Conservation (phyloP, 306 rosid genomes). For the Prunus salicina region DNA sequence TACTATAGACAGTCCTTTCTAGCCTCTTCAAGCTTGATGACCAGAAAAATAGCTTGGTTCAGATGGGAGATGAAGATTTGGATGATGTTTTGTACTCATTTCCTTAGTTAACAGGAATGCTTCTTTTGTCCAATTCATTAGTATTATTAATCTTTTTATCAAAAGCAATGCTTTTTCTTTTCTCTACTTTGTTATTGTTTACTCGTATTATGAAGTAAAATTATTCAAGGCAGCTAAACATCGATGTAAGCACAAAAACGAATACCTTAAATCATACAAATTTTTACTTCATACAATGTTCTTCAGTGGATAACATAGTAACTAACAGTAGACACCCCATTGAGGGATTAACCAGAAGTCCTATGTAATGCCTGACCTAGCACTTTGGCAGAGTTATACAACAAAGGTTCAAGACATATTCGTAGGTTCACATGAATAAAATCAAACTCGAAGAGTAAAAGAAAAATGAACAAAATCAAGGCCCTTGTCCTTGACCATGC, state of each 20-base stretch:
- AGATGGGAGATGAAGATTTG: not conserved
- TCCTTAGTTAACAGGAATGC: not conserved
- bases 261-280: not conserved
- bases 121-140: not conserved
- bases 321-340: not conserved
- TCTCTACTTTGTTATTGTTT: not conserved
- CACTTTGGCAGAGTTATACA: not conserved
- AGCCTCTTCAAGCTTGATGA: not conserved
- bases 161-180: not conserved
- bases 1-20: not conserved
- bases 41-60: not conserved
- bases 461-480: too few species aligned
- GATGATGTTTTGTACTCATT: not conserved
- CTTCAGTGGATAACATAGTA: not conserved
- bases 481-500: too few species aligned
- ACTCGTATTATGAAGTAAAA: not conserved
- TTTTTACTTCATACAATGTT: not conserved
- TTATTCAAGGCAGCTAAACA: not conserved
- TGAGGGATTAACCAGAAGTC: not conserved
- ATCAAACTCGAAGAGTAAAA: too few species aligned
- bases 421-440: not conserved
- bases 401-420: not conserved
- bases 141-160: not conserved
- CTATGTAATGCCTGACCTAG: not conserved
- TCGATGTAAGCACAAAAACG: not conserved